Evolutionary conservation across 306 rosid species (phyloP).

Genomic region (Chamaecrista fasciculata): DNA sequence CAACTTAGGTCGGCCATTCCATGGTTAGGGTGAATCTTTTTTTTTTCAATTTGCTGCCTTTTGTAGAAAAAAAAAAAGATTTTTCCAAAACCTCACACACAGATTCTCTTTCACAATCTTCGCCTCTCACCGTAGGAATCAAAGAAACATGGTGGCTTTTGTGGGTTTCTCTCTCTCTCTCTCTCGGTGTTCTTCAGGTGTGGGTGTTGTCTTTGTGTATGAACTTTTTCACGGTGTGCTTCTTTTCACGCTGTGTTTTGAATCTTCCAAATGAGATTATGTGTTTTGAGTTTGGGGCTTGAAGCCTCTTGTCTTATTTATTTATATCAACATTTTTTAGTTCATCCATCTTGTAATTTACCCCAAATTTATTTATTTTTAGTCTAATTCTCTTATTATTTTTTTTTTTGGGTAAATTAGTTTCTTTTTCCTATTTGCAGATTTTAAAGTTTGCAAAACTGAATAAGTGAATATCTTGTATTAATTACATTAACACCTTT

Average conservation of each 20-base stretch:
- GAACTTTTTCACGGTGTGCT: background rate
- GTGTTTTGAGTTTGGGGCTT: background rate
- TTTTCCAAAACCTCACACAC: background rate
- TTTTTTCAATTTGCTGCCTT: background rate
- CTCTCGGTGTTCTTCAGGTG: background rate
- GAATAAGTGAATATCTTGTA: too few species aligned
- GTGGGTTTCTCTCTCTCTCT: background rate
- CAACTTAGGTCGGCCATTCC: background rate
- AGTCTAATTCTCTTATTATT: too few species aligned
- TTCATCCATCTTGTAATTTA: too few species aligned
- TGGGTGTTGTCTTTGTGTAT: too few species aligned
- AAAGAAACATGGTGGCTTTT: background rate
- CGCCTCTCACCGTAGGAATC: background rate
- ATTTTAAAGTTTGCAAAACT: too few species aligned
- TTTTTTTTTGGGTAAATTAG: too few species aligned
- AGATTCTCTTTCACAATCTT: background rate
- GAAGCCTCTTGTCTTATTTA: too few species aligned
- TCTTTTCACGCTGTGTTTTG: too few species aligned
- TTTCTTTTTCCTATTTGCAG: too few species aligned
- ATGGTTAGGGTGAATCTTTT: background rate
- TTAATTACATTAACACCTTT: too few species aligned
- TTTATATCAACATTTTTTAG: too few species aligned
- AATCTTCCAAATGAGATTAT: background rate
- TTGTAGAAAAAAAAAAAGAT: background rate
- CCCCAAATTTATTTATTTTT: too few species aligned